These are phyloP conservation scores for Vanrija sp. DNA, from an alignment of 1,284 basidiomycete genomes.

Conservation along the genomic window DNA sequence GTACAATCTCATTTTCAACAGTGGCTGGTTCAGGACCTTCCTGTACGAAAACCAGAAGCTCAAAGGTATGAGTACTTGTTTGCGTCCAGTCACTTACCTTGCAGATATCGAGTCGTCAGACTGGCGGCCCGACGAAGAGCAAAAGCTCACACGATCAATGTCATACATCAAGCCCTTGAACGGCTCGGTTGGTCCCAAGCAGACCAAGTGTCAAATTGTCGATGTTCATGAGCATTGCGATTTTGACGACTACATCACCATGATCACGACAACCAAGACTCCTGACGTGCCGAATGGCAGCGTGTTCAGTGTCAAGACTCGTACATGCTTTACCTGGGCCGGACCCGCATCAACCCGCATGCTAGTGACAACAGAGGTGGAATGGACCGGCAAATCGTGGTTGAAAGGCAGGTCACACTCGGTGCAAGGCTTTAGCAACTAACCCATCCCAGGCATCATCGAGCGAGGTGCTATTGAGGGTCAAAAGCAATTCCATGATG, in stretches of 20 bases:
- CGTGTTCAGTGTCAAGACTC: conserved; percentile 88
- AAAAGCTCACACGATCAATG: conserved; percentile 76
- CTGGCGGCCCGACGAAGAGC: conserved; percentile 71
- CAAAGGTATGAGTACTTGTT: conserved; percentile 60
- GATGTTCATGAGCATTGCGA: conserved; percentile 81
- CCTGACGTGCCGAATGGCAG: conserved; percentile 92
- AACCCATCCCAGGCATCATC: conserved; percentile 67
- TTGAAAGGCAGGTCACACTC: conserved; percentile 68
- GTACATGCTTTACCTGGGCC: conserved; percentile 93
- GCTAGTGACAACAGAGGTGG: conserved; percentile 83
- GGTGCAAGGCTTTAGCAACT: not conserved
- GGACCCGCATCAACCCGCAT: conserved; percentile 71
- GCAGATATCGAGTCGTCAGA: conserved; percentile 88
- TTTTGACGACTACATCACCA: conserved; percentile 76
- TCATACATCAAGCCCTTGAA: conserved; percentile 93
- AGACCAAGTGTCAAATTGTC: conserved; percentile 87
- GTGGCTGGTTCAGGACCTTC: conserved; percentile 93
- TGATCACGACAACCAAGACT: conserved; percentile 83
- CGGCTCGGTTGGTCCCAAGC: conserved; percentile 84
- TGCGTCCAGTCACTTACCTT: not conserved
- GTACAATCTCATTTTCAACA: conserved; percentile 93
- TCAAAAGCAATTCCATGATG: conserved; percentile 81
- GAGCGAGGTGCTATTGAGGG: conserved; percentile 91
- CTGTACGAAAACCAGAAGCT: conserved; percentile 83
- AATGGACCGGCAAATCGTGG: conserved; percentile 95